Base-by-base conservation (phyloP, 2,329 filamentous ascomycete species). In the Dothistroma pini region DNA sequence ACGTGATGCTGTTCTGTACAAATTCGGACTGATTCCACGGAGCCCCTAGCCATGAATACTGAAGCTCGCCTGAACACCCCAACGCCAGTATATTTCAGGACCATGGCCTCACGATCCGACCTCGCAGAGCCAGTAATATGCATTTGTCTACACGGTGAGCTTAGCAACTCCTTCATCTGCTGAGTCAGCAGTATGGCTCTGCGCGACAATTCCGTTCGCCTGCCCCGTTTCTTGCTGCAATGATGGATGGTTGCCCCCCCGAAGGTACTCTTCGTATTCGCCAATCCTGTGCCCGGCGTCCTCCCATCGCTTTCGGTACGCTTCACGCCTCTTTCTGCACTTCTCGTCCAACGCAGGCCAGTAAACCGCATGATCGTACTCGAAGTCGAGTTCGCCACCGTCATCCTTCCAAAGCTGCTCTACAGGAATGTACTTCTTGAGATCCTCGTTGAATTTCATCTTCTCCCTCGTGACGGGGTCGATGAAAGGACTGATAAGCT, bases 361-460 rank as follows among this genome's bases (percentile, higher is more conserved):
- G 81, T 97, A 99, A 16, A 81, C 76, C 1, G 82, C 78, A 77
- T 99, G 95, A 71, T 96, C 90, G 75, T 99, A 99, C 70, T 91
- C 88, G 74, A 99, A 97, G 62, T 93, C 84, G 63, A 96, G 84
- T 54, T 90, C 84, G 60, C 95, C 93, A 53, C 88, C 87, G 70
- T 89, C 87, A 60, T 87, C 82, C 70, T 86, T 88, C 87, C 91
- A 89, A 57, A 99, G 84, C 75, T 97, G 93, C 70, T 88, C 82
- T 8, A 86, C 77, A 5, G 92, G 92, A 21, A 99, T 89, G 74
- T 92, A 91, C 68, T 89, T 81, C 68, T 83, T 83, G 80, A 96
- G 87, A 73, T 96, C 89, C 75, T 96, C 92, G 80, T 97, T 97
- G 83, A 96, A 97, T 80, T 95, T 96, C 79, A 99, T 87, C 82